Base-by-base conservation (phyloP, 2,329 filamentous ascomycete genomes). In the Sporothrix inflata region DNA sequence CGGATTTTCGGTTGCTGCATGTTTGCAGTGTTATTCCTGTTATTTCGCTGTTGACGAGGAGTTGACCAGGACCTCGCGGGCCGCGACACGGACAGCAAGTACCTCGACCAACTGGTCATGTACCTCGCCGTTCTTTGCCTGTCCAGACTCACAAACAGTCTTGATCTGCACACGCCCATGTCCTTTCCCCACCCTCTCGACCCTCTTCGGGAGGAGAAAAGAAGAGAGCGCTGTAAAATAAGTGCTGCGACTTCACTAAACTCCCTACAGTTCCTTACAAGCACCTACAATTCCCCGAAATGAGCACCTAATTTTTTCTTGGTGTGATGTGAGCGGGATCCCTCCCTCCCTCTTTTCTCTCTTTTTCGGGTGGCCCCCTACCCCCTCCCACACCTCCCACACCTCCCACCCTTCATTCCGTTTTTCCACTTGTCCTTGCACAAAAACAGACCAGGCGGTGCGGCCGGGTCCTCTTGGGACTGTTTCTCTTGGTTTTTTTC, bases 311-410 rank as follows among this genome's bases (percentile, higher is more conserved):
- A 27, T 45, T 63, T 45, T 70, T n/a, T 40, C n/a, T 40, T n/a
- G 34, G 16, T 67, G 65, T 53, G 55, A 16, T 65, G 61, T 60
- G 51, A 21, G 40, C 61, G 61, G 70, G 70, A 68, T 71, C 60
- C 69, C 69, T 71, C 69, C 60, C 69, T 55, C 60, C 55, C 40
- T 61, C 27, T 49, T 30, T n/a, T 38, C 24, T 47, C 11, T 14
- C 47, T 21, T 47, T 47, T 47, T 27, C 38, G 61, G 53, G 53
- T 57, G 27, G 53, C 53, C 30, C 30, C 30, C 30, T 3, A 3
- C 30, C 6, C 47, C 16, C 47, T 49, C 19, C 7, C 47, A 49
- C n/a, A 27, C 60, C 60, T 27, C 38, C 60, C 60, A 65, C 14
- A 34, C 38, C 21, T 45, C 38, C 21, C n/a, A n/a, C 27, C 30